A percentile compares a stretch with the other conserved stretches of the same genome.
Conservation (phyloP, 441 rosid genomes). For the Populus hybrid region DNA sequence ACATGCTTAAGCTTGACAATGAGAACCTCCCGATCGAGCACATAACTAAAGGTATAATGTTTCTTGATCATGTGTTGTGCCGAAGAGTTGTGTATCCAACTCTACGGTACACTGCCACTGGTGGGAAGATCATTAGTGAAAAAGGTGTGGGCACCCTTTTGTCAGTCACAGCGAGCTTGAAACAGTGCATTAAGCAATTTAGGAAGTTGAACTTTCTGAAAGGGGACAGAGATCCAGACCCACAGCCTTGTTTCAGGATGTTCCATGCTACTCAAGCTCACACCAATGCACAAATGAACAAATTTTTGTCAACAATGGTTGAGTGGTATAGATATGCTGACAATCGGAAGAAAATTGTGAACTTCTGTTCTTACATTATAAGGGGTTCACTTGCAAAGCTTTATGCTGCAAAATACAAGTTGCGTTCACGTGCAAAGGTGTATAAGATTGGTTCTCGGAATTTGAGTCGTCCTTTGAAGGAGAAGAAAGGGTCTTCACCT, state of each 20-base stretch:
- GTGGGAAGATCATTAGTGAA: conserved; percentile 97
- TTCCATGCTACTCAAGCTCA: conserved; percentile 97
- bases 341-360: conserved; percentile 87
- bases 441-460: conserved; percentile 67
- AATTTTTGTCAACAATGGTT: conserved; percentile 75
- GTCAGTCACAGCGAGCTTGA: conserved; percentile 89
- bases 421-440: conserved; percentile 89
- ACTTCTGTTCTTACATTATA: conserved; percentile 72
- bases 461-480: conserved; percentile 80
- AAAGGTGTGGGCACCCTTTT: conserved; percentile 94
- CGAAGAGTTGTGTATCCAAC: conserved; percentile 96
- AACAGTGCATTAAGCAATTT: conserved; percentile 88
- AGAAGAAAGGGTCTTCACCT: conserved; percentile 90
- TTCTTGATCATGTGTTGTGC: conserved; percentile 95
- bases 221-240: conserved; percentile 95
- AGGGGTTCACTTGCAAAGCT: conserved; percentile 93
- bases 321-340: conserved; percentile 96
- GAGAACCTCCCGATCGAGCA: conserved; percentile 91
- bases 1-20: conserved; percentile 83
- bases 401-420: conserved; percentile 93
- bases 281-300: conserved; percentile 93
- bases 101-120: conserved; percentile 83
- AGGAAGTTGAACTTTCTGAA: conserved; percentile 77
- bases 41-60: conserved; percentile 95
- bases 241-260: conserved; percentile 98